These are phyloP conservation scores for Cylindrotheca fusiformis DNA, from an alignment of 108 stramenopile genomes.

Conservation along the genomic window DNA sequence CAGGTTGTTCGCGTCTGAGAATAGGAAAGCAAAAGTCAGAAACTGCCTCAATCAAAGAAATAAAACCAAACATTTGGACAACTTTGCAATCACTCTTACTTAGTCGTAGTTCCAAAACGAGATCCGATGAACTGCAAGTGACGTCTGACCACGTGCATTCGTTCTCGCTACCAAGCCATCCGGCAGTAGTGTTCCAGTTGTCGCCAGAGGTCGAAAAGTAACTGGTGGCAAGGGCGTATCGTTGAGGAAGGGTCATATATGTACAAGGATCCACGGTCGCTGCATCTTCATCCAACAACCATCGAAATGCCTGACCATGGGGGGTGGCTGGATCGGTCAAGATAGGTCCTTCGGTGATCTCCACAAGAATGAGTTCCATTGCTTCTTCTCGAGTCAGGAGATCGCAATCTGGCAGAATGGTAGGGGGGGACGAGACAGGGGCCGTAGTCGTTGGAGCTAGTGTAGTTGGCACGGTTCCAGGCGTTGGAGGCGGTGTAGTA, in stretches of 20 bases:
- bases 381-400: constrained; percentile 15
- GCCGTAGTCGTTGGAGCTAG: too few species aligned
- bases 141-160: constrained; percentile 52
- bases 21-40: background rate
- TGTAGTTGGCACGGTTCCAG: too few species aligned
- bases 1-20: constrained; percentile 12
- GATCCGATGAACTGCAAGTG: constrained; percentile 21
- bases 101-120: constrained; percentile 3
- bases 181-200: constrained; percentile 29
- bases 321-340: constrained; percentile 38
- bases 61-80: too few species aligned
- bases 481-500: background rate
- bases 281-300: constrained; percentile 37
- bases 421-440: constrained; percentile 1
- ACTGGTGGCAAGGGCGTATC: constrained; percentile 38
- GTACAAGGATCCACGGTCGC: constrained; percentile 31
- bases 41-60: background rate
- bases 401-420: constrained; percentile 3
- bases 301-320: constrained; percentile 44
- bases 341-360: constrained; percentile 20
- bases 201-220: constrained; percentile 44
- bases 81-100: constrained; percentile 10
- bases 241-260: constrained; percentile 34
- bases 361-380: constrained; percentile 1
- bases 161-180: constrained; percentile 32